Evolutionary conservation across 352 stramenopile genomes (phyloP), one percentile per base, ranked within the genome.

Genomic region (Phytophthora chlamydospora): DNA sequence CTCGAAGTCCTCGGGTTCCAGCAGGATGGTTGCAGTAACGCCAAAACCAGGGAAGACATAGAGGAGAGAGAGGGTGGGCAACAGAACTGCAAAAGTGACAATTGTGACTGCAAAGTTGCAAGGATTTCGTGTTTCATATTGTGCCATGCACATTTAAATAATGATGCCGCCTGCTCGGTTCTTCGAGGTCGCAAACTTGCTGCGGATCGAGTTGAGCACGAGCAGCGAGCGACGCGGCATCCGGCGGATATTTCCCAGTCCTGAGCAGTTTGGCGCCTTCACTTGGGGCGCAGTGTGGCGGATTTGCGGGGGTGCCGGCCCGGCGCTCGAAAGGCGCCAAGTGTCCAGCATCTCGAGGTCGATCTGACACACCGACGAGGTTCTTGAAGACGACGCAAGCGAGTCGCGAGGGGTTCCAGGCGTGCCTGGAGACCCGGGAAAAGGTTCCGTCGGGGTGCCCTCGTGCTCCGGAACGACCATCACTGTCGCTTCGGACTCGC

Each of bases 371-470:
- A 65, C 56, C 10, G 62, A 68, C 31, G 62, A 71, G 5, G 41
- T 14, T 2, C 44, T 58, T 1, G 55, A 66, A 14, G 54, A 58
- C 41, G 56, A 56, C 6, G 47, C 41, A 49, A 50, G 19, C 6
- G 50, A 75, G 17, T 53, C 39, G 14, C 41, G 24, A 7, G 55
- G 61, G 13, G 54, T 68, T 7, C 45, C 13, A 39, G 62, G 62
- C 13, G 62, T 68, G 0, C 65, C 40, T 27, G 69, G 65, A n/a
- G 57, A 75, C 2, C 46, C 35, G 12, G 65, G 69, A 44, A 69
- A 78, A 48, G 65, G 51, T 4, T 66, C 61, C 12, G 50, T 75
- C 0, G 69, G 69, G 2, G 69, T 78, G 19, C 69, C 69, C 10
- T 78, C 69, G 35, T 78, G 69, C 5, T 71, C 17, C 11, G 43